phyloP scores from a whole-genome alignment of 352 stramenopile genomes.

The Phytophthora syringae region DNA sequence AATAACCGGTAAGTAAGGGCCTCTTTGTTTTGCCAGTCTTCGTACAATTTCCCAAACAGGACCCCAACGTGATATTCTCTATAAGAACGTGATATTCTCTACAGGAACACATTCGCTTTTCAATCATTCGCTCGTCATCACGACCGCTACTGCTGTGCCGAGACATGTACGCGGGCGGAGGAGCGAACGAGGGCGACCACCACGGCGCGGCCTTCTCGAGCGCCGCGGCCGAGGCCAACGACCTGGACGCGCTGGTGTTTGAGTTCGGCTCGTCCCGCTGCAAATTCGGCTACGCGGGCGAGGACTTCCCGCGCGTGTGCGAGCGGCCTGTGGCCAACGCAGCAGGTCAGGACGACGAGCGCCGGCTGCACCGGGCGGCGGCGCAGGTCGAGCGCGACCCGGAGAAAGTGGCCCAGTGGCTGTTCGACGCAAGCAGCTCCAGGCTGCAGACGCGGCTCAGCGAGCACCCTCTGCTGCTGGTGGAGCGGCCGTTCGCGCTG shows the following conservation, averaged over 20 bases:
- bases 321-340: conserved; percentile 43
- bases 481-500: conserved; percentile 69
- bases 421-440: conserved; percentile 60
- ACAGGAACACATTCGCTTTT: no score
- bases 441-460: conserved; percentile 61
- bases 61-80: no score
- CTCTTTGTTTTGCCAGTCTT: no score
- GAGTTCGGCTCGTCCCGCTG: conserved; percentile 77
- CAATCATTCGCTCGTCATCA: no score
- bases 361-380: conserved; percentile 21
- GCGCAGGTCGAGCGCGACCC: conserved; percentile 63
- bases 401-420: conserved; percentile 71
- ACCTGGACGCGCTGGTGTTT: conserved; percentile 81
- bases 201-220: conserved; percentile 48
- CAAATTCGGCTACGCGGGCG: conserved; percentile 88
- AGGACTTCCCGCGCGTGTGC: conserved; percentile 86
- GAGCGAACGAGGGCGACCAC: conserved; percentile 39
- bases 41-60: no score
- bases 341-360: conserved; percentile 26
- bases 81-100: no score
- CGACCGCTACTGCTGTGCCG: no score
- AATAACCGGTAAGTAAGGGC: no score
- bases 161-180: conserved; percentile 51
- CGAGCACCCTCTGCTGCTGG: conserved; percentile 70
- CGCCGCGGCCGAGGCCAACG: conserved; percentile 65